phyloP scores from a whole-genome alignment of 192 early-diverging fungal species.

The Coemansia sp. region DNA sequence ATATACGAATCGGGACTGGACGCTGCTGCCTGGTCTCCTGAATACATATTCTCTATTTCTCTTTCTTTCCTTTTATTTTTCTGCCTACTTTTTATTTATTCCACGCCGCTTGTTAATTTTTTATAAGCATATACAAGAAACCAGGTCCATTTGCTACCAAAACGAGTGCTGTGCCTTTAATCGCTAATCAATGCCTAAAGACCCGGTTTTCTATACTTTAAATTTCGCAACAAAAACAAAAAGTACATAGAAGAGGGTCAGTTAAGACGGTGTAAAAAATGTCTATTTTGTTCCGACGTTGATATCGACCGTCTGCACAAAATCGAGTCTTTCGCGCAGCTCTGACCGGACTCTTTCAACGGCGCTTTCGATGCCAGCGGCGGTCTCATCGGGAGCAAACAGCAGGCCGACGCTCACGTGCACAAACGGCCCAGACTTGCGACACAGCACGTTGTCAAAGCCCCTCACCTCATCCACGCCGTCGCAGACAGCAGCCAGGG shows the following conservation, averaged over 20 bases:
- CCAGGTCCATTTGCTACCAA: no score
- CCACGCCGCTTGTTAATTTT: not conserved
- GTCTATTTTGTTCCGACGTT: slow-evolving; percentile 10
- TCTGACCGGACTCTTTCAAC: slow-evolving; percentile 15
- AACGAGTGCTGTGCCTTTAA: no score
- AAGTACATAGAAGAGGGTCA: no score
- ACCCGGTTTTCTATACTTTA: no score
- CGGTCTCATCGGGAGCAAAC: slow-evolving; percentile 24
- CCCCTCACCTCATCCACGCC: slow-evolving; percentile 9
- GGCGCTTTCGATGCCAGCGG: slow-evolving; percentile 14
- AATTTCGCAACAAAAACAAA: no score
- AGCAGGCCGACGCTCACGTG: slow-evolving; percentile 25
- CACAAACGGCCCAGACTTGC: slow-evolving; percentile 45
- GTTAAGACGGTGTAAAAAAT: not conserved
- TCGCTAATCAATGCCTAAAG: no score
- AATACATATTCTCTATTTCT: not conserved
- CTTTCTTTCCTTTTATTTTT: not conserved
- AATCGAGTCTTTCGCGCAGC: slow-evolving; percentile 20
- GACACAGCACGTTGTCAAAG: slow-evolving; percentile 27
- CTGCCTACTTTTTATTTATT: not conserved
- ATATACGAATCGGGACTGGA: no score
- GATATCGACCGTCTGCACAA: slow-evolving; percentile 39
- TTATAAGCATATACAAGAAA: no score
- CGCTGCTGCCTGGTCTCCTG: no score
- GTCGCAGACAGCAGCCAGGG: slow-evolving; percentile 10